Evolutionary conservation across 23 red algal species (phyloP).

Genomic region (Gracilaria vermiculophylla): DNA sequence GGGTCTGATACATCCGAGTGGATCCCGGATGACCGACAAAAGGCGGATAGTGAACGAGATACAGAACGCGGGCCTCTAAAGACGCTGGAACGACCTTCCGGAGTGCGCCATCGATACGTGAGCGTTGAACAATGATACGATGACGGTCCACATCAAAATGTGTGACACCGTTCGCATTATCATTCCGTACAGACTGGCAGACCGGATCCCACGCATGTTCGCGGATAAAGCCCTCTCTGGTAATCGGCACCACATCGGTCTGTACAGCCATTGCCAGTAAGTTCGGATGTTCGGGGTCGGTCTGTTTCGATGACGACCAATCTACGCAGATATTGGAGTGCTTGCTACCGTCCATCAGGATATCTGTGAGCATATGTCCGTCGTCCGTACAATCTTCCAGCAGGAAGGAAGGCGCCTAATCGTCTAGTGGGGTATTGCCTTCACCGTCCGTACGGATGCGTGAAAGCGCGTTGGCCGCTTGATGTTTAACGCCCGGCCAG

Average conservation of each 20-base stretch:
- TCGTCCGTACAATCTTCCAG: neutral
- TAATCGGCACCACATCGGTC: too few relatives aligned
- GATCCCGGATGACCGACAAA: slow-evolving; percentile 8
- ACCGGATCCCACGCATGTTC: neutral
- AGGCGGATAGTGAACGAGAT: slow-evolving; percentile 13
- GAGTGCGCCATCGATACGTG: neutral
- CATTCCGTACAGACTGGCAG: neutral
- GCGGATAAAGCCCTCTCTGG: too few relatives aligned
- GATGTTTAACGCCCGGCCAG: slow-evolving; percentile 3
- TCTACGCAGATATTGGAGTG: neutral
- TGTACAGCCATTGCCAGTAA: too few relatives aligned
- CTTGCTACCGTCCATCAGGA: neutral
- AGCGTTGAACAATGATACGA: neutral
- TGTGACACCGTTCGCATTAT: neutral
- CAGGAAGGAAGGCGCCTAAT: slow-evolving; percentile 6
- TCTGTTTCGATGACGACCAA: neutral
- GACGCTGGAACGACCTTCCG: neutral
- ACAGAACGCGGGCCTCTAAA: neutral
- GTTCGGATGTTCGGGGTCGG: neutral
- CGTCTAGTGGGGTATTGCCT: neutral
- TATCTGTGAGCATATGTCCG: neutral
- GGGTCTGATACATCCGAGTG: slow-evolving; percentile 30
- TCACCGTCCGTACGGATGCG: slow-evolving; percentile 6
- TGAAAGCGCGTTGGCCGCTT: neutral
- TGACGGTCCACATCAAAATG: neutral